Conservation (phyloP, 345 rosid genomes). For the Arabis hirsuta region DNA sequence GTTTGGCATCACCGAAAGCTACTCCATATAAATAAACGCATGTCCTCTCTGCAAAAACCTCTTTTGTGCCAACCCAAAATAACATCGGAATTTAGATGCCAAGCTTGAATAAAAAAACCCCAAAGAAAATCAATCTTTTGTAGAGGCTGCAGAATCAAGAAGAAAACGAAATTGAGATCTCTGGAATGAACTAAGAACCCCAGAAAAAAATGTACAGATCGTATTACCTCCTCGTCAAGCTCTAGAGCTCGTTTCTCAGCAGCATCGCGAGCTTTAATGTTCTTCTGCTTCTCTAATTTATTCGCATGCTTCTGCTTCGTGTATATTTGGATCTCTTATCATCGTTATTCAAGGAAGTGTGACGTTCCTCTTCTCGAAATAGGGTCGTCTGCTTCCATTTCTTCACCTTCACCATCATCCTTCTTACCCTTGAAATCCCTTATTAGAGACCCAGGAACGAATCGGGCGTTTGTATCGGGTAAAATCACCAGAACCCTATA, state of each 20-base stretch:
- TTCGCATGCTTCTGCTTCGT: constrained; percentile 81
- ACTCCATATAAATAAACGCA: constrained; percentile 71
- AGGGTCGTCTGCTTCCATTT: constrained; percentile 37
- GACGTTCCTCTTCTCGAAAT: constrained; percentile 53
- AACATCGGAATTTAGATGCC: too few relatives aligned
- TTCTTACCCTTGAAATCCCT: constrained; percentile 64
- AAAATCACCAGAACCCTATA: too few relatives aligned
- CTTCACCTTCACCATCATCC: constrained; percentile 40
- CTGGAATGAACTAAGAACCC: not conserved
- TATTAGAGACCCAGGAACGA: not conserved
- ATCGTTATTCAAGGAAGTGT: constrained; percentile 85
- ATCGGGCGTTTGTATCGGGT: too few relatives aligned
- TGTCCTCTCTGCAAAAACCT: constrained; percentile 76
- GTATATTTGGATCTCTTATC: constrained; percentile 81
- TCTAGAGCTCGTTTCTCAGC: constrained; percentile 78
- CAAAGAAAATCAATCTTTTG: constrained; percentile 56
- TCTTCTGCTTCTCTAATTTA: constrained; percentile 89
- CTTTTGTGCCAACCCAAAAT: too few relatives aligned
- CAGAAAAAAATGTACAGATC: not conserved
- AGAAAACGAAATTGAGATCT: not conserved
- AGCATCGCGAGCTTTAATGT: constrained; percentile 75
- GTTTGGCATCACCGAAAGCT: constrained; percentile 82
- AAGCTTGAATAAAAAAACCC: too few relatives aligned
- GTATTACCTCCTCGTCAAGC: constrained; percentile 91
- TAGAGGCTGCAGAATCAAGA: too few relatives aligned